Evolutionary conservation across 805 yeast species (phyloP).

Genomic region (baker's yeast (Saccharomyces cerevisiae)): DNA sequence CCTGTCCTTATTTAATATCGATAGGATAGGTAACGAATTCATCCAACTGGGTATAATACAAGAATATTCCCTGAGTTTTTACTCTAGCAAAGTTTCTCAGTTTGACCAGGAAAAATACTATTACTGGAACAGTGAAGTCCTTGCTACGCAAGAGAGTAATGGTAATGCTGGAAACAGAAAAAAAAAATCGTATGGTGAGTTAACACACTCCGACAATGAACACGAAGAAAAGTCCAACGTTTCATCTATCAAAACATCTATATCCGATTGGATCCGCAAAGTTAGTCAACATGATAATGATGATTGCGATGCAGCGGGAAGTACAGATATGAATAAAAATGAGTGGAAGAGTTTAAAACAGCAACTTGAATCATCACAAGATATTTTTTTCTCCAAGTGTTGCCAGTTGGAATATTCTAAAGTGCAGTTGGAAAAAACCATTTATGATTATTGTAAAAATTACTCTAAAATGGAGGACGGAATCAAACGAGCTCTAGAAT

Average conservation of each 20-base stretch:
- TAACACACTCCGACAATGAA: constrained; percentile 4
- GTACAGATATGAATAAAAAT: not conserved
- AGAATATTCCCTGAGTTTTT: constrained; percentile 3
- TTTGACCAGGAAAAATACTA: constrained; percentile 9
- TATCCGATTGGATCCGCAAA: constrained; percentile 7
- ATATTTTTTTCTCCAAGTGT: constrained; percentile 5
- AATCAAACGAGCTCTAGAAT: not conserved
- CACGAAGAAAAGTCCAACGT: not conserved
- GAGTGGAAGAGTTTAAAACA: constrained; percentile 8
- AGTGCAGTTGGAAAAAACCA: constrained; percentile 11
- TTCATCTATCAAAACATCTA: not conserved
- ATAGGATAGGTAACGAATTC: constrained; percentile 29
- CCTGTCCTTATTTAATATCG: constrained; percentile 24
- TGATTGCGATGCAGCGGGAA: not conserved
- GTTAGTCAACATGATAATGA: constrained; percentile 2
- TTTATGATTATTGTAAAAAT: constrained; percentile 6
- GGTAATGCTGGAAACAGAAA: not conserved
- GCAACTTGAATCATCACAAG: constrained; percentile 10
- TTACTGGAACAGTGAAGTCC: constrained; percentile 10
- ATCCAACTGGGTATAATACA: constrained; percentile 18
- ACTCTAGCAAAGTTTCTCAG: not conserved
- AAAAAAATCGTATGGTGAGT: constrained; percentile 17
- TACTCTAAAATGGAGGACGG: constrained; percentile 2
- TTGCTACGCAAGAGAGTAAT: constrained; percentile 5
- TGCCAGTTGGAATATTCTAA: constrained; percentile 12